Evolutionary conservation across 805 yeast genomes (phyloP).

Genomic region (Wickerhamomyces strasburgensis): DNA sequence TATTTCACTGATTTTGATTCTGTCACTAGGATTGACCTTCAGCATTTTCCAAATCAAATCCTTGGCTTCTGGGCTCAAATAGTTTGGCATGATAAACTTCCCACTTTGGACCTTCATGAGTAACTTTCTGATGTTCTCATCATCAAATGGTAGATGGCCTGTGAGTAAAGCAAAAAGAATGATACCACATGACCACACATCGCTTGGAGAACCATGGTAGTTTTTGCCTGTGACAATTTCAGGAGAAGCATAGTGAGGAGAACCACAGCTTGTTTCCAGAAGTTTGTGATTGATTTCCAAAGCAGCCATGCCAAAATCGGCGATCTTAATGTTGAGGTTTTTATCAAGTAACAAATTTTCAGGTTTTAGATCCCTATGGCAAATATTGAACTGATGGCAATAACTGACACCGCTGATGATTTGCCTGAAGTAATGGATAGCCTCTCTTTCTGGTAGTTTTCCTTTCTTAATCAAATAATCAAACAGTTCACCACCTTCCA

Average conservation of each 20-base stretch:
- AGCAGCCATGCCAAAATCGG: conserved; percentile 99
- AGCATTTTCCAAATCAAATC: conserved; percentile 81
- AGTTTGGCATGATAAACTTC: conserved; percentile 73
- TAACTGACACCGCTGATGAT: conserved; percentile 78
- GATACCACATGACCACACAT: conserved; percentile 98
- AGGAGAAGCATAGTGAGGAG: conserved; percentile 98
- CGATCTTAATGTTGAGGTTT: conserved; percentile 85
- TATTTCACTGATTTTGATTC: conserved; percentile 77
- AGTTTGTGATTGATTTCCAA: conserved; percentile 76
- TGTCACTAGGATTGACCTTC: conserved; percentile 69
- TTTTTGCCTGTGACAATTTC: conserved; percentile 94
- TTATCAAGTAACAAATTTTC: conserved; percentile 77
- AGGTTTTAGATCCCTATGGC: conserved; percentile 84
- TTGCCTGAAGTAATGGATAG: conserved; percentile 83
- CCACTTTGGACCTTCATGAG: conserved; percentile 91
- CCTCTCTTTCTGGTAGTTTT: conserved; percentile 82
- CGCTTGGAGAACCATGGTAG: conserved; percentile 95
- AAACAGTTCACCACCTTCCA: conserved; percentile 95
- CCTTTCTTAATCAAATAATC: conserved; percentile 89
- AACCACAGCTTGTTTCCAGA: conserved; percentile 93
- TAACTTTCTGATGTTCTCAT: conserved; percentile 85
- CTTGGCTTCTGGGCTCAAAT: conserved; percentile 76
- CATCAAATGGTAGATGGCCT: conserved; percentile 95
- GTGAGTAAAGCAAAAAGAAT: conserved; percentile 89
- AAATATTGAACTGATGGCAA: conserved; percentile 81